Conservation (phyloP, 73 alveolate genomes). For the Stentor roeselii region DNA sequence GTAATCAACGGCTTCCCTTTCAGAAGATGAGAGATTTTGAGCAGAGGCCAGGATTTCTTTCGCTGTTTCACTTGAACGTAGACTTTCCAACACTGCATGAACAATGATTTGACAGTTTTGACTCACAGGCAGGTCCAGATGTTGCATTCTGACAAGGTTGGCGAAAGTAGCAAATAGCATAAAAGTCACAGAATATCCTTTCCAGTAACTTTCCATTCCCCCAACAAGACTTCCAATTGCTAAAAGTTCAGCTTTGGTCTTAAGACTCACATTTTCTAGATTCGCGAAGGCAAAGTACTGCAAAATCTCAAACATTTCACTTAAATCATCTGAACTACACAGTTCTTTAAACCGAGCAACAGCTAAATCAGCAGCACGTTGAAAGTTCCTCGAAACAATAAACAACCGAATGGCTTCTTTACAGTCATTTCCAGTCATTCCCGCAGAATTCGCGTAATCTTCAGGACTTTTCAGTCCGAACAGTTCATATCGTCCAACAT, state of each 20-base stretch:
- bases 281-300: not conserved
- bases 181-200: not conserved
- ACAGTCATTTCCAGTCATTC: not conserved
- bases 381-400: not conserved
- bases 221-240: not conserved
- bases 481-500: not conserved
- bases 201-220: not conserved
- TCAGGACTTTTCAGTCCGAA: not conserved
- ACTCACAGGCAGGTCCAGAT: not conserved
- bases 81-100: not conserved
- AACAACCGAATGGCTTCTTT: not conserved
- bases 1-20: not conserved
- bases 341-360: conserved; percentile 2
- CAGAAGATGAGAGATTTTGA: not conserved
- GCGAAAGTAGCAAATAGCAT: not conserved
- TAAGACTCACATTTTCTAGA: not conserved
- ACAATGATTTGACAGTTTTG: not conserved
- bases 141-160: not conserved
- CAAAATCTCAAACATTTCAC: conserved; percentile 11
- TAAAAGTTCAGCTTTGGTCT: not conserved
- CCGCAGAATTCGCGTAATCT: not conserved
- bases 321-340: not conserved
- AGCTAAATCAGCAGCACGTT: not conserved
- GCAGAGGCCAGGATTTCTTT: not conserved
- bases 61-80: not conserved